phyloP scores from a whole-genome alignment of 2,329 filamentous ascomycete species.

The Colletotrichum orbiculare region DNA sequence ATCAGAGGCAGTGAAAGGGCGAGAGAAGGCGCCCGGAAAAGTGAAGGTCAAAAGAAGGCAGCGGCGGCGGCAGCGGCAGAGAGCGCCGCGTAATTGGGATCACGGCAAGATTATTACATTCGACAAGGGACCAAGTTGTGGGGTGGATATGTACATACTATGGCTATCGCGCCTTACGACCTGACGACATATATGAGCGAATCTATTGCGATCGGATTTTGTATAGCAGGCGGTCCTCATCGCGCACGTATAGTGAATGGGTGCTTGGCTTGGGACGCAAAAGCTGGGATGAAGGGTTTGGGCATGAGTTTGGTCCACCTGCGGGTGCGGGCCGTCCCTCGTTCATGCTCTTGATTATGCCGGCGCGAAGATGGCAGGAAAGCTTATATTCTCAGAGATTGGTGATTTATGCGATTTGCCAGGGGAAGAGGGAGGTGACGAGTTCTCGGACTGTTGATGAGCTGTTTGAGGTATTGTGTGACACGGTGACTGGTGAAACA shows the following conservation, averaged over 20 bases:
- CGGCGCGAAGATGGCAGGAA: too few species aligned
- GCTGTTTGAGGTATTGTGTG: too few species aligned
- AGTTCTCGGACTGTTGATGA: too few species aligned
- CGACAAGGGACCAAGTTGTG: constrained; percentile 12
- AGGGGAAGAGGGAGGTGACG: too few species aligned
- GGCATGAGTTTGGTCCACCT: constrained; percentile 20
- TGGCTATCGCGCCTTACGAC: constrained; percentile 35
- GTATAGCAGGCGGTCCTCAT: too few species aligned
- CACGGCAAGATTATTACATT: constrained; percentile 16
- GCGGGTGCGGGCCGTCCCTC: constrained; percentile 23
- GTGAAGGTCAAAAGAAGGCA: not conserved
- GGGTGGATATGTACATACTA: constrained; percentile 32
- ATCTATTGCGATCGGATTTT: not conserved
- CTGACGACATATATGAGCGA: constrained; percentile 32
- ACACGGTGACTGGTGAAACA: too few species aligned
- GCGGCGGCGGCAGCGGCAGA: not conserved
- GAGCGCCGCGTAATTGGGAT: not conserved
- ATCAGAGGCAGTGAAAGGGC: not conserved
- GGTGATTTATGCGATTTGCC: too few species aligned
- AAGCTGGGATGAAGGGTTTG: constrained; percentile 15
- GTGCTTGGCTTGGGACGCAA: not conserved
- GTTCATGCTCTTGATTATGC: constrained; percentile 1
- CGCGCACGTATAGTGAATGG: too few species aligned
- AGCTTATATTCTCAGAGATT: too few species aligned
- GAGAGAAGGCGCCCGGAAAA: not conserved